phyloP scores from a whole-genome alignment of 805 yeast genomes.

The Suhomyces xylopsoci region DNA sequence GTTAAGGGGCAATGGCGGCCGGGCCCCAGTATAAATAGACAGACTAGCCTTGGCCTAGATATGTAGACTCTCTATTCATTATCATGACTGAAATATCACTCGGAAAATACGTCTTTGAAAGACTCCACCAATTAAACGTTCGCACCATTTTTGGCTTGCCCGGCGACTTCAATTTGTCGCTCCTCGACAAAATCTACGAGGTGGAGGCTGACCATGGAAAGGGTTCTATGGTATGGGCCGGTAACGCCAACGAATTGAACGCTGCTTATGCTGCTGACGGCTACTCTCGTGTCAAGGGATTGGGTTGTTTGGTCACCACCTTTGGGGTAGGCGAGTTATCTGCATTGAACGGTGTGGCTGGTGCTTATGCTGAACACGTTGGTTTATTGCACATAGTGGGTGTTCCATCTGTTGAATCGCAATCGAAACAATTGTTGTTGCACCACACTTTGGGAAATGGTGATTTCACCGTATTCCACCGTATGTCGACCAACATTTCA shows the following conservation, averaged over 20 bases:
- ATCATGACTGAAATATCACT: constrained; percentile 50
- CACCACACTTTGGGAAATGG: constrained; percentile 87
- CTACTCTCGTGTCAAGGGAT: constrained; percentile 75
- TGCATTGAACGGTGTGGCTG: constrained; percentile 84
- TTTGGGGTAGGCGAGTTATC: constrained; percentile 90
- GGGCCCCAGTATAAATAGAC: neutral
- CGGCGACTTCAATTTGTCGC: constrained; percentile 75
- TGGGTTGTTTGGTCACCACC: constrained; percentile 74
- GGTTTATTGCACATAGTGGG: constrained; percentile 84
- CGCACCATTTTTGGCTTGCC: constrained; percentile 76
- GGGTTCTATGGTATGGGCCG: constrained; percentile 70
- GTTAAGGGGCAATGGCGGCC: neutral
- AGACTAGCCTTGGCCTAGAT: no score
- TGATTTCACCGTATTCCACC: constrained; percentile 72
- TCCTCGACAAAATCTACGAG: constrained; percentile 69
- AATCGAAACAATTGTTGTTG: constrained; percentile 65
- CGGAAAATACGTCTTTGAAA: constrained; percentile 76
- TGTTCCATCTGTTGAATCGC: constrained; percentile 74
- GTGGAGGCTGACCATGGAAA: constrained; percentile 47
- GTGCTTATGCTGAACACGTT: constrained; percentile 86
- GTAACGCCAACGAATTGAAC: constrained; percentile 85
- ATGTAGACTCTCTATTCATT: no score
- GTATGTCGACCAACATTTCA: constrained; percentile 74
- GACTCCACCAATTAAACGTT: constrained; percentile 69
- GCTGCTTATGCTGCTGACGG: constrained; percentile 91